Conservation (phyloP, 257 asterid species). For the Paulownia fortunei region DNA sequence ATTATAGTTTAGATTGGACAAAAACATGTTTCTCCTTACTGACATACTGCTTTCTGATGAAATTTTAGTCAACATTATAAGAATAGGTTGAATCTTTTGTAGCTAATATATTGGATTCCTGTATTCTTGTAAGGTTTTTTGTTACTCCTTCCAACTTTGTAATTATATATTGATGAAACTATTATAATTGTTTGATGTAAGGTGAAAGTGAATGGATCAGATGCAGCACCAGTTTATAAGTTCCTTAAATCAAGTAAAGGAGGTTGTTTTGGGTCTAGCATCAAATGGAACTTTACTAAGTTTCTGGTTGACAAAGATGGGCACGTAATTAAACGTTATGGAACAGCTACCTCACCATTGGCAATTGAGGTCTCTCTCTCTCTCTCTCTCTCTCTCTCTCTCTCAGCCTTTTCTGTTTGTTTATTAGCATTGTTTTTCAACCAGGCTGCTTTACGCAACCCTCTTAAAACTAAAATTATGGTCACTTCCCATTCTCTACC, state of each 20-base stretch:
- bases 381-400: conserved; percentile 20
- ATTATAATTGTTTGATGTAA: not conserved
- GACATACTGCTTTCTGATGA: not conserved
- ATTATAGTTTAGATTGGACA: not conserved
- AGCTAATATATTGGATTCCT: not conserved
- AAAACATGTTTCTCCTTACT: not conserved
- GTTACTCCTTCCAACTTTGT: not conserved
- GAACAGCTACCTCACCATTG: conserved; percentile 60
- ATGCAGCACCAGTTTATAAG: conserved; percentile 68
- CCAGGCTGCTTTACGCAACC: not conserved
- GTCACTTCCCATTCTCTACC: no score
- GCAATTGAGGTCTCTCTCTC: conserved; percentile 61
- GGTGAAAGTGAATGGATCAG: conserved; percentile 81
- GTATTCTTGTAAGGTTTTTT: not conserved
- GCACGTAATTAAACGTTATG: conserved; percentile 63
- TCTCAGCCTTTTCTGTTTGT: not conserved
- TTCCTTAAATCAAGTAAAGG: conserved; percentile 74
- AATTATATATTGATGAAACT: not conserved
- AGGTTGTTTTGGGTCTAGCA: conserved; percentile 55
- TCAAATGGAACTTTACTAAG: conserved; percentile 92
- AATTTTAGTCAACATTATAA: not conserved
- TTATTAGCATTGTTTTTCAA: not conserved
- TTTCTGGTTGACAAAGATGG: conserved; percentile 88
- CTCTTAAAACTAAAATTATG: no score
- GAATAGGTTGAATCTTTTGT: not conserved